Percentiles rank a stretch among this genome's conserved stretches.
phyloP scores from a whole-genome alignment of 768 basidiomycete genomes.

The Suillus brevipes region DNA sequence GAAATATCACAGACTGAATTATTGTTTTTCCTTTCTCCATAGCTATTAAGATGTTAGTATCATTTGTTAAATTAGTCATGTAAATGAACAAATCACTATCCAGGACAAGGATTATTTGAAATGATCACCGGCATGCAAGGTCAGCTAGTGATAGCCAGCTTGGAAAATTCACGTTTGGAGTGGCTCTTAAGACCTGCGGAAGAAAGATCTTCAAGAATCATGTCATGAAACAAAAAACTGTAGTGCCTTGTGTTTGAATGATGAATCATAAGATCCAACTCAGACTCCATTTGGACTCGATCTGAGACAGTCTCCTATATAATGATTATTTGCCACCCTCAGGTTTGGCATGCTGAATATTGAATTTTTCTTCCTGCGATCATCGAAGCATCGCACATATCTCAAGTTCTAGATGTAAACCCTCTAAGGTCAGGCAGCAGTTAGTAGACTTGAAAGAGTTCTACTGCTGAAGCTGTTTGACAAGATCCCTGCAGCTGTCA shows the following conservation, averaged over 20 bases:
- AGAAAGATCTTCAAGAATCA: neutral
- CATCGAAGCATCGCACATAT: neutral
- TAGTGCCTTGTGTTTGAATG: neutral
- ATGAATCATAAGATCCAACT: neutral
- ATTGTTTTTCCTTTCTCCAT: too few species aligned
- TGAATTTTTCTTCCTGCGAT: neutral
- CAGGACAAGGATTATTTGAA: neutral
- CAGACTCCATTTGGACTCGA: neutral
- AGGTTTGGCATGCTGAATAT: too few species aligned
- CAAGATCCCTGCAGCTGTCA: neutral
- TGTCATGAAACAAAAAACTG: neutral
- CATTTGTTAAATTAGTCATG: too few species aligned
- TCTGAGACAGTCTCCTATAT: neutral
- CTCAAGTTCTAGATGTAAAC: too few species aligned
- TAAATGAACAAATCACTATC: neutral
- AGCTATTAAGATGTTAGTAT: too few species aligned
- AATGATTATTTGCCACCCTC: neutral
- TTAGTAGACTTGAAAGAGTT: neutral
- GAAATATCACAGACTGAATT: too few species aligned
- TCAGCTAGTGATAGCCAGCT: too few species aligned
- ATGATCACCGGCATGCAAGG: neutral
- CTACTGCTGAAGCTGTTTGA: neutral
- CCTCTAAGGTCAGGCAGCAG: too few species aligned
- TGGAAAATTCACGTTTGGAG: neutral
- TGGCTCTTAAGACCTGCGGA: neutral